Evolutionary conservation across 116 monocot genomes (phyloP), one percentile per base, ranked within the genome.

Genomic region (Posidonia oceanica): DNA sequence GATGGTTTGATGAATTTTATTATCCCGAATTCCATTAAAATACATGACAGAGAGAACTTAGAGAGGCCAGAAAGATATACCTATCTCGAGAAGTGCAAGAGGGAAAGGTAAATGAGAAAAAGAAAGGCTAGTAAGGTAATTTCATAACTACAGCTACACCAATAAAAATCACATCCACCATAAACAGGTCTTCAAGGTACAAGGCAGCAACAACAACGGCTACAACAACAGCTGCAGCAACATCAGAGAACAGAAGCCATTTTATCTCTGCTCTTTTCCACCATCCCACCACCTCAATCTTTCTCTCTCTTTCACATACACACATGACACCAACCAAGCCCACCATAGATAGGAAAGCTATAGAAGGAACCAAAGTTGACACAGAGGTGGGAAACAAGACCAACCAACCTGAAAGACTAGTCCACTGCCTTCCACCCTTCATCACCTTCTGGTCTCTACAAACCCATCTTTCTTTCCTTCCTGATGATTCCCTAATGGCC

Each of bases 181-280:
- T 41, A 5, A 64, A 64, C 64, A 64, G 64, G 64, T 64, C n/a
- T 61, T 48, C 21, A 61, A 61, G 61, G 21, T 36, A 36, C 36
- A 61, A 61, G 12, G 61, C 36, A 61, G 14, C 17, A 39, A 39
- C 39, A 0, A 17, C 64, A 64, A n/a, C n/a, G n/a, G n/a, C n/a
- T n/a, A n/a, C n/a, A n/a, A 5, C 64, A 7, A 14, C 44, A 67
- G 14, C 21, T 17, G 10, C 52, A 67, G 6, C 39, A 65, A 41
- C 7, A 66, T 3, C 38, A 65, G 53, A 55, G 37, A 54, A 55
- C 69, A 56, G 68, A 48, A 53, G 52, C 14, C 23, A 51, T 56
- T 56, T 56, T 38, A 54, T 41, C 40, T 20, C 4, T 39, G n/a
- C 52, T 39, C 3, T 21, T 16, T 52, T 48, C 2, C 48, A 7